Conservation (phyloP, 2,329 filamentous ascomycete genomes). For the Lachnellula arida region DNA sequence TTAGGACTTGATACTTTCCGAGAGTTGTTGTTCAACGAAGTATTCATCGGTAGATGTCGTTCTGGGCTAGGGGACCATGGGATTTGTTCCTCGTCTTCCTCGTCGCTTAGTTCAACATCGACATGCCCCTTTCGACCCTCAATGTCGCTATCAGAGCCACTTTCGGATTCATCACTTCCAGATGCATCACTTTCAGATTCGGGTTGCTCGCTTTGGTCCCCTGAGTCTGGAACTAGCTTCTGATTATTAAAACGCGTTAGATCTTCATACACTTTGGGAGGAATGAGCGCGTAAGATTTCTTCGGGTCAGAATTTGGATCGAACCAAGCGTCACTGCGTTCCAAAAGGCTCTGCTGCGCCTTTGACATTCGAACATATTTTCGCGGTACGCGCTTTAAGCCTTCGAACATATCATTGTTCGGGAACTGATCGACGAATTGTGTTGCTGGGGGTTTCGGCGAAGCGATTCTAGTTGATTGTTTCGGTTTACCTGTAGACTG, state of each 20-base stretch:
- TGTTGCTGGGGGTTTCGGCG: neutral
- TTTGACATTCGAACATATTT: constrained; percentile 42
- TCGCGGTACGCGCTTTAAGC: constrained; percentile 33
- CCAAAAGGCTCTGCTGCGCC: constrained; percentile 47
- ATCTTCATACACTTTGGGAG: constrained; percentile 27
- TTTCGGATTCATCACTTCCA: neutral
- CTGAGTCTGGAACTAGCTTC: neutral
- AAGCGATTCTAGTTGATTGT: neutral
- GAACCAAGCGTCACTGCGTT: constrained; percentile 38
- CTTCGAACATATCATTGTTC: constrained; percentile 25
- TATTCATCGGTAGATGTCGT: neutral
- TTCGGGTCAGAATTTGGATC: neutral
- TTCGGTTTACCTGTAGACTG: constrained; percentile 4
- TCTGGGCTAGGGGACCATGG: neutral
- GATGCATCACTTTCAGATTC: neutral
- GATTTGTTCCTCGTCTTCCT: neutral
- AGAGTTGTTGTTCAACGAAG: neutral
- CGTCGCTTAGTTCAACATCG: neutral
- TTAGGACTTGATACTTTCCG: neutral
- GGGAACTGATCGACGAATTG: constrained; percentile 15
- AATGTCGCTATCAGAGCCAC: neutral
- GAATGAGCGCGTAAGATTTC: constrained; percentile 26
- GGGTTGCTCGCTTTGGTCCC: neutral
- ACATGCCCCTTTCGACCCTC: neutral
- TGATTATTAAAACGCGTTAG: constrained; percentile 12